Evolutionary conservation across 2,329 filamentous ascomycete species (phyloP).

Genomic region (Aspergillus clavatus): DNA sequence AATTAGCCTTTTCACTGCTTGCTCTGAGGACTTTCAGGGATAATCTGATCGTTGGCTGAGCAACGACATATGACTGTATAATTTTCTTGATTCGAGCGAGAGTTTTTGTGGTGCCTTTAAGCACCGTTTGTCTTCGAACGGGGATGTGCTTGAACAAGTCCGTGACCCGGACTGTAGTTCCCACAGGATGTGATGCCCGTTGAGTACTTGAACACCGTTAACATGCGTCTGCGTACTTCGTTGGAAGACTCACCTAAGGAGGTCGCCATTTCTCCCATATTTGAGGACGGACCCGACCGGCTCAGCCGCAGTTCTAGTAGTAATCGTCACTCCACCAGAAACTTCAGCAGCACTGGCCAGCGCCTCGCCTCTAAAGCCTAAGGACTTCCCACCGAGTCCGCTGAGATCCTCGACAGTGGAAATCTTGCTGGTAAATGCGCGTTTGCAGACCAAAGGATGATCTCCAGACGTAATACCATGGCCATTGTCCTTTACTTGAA

Average conservation of each 20-base stretch:
- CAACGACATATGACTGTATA: conserved; percentile 57
- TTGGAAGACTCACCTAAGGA: conserved; percentile 36
- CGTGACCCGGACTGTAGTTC: conserved; percentile 55
- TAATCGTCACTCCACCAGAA: conserved; percentile 49
- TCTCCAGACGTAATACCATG: conserved; percentile 56
- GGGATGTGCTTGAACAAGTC: conserved; percentile 56
- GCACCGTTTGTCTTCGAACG: conserved; percentile 53
- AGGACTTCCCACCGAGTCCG: conserved; percentile 50
- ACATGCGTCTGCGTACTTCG: not conserved
- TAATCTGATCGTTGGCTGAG: conserved; percentile 53
- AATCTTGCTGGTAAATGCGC: conserved; percentile 62
- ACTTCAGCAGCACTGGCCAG: conserved; percentile 59
- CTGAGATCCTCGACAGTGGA: conserved; percentile 52
- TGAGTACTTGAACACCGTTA: conserved; percentile 23
- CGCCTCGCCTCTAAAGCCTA: conserved; percentile 63
- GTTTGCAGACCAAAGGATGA: conserved; percentile 51
- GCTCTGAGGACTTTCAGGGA: conserved; percentile 53
- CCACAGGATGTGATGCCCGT: conserved; percentile 52
- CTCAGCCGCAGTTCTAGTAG: conserved; percentile 55
- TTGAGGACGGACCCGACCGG: conserved; percentile 48
- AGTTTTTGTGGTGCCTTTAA: conserved; percentile 49
- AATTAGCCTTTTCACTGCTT: conserved; percentile 58
- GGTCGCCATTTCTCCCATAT: conserved; percentile 48
- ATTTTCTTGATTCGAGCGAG: conserved; percentile 50
- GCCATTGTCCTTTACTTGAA: conserved; percentile 62